phyloP scores from a whole-genome alignment of 2,329 filamentous ascomycete genomes.

The Pseudogymnoascus sp. region DNA sequence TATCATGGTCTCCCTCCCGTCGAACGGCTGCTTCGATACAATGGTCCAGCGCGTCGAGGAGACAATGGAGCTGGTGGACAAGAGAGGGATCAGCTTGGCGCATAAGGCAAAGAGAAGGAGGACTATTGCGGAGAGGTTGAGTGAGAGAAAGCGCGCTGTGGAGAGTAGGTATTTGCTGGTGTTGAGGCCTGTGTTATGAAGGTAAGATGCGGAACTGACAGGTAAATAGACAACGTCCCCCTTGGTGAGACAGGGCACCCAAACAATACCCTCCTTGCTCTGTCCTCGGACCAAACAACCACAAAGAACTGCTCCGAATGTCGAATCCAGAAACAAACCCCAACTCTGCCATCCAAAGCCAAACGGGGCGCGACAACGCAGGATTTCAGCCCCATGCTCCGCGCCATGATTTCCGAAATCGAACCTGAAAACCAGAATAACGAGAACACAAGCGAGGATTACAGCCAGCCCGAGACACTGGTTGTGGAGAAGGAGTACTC shows the following conservation, averaged over 20 bases:
- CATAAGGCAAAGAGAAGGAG: neutral
- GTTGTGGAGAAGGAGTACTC: neutral
- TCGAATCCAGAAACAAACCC: neutral
- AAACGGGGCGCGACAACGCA: neutral
- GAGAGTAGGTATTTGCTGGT: neutral
- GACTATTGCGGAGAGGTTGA: neutral
- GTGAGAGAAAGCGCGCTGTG: neutral
- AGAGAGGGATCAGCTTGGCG: neutral
- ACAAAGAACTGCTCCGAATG: neutral
- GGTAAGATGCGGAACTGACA: neutral
- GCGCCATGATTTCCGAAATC: neutral
- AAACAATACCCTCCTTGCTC: no score
- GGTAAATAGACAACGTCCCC: neutral
- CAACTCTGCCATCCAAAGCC: neutral
- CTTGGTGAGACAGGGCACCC: neutral
- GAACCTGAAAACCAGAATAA: neutral
- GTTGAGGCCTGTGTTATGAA: neutral
- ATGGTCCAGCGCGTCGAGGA: neutral
- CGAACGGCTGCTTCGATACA: neutral
- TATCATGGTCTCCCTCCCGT: neutral
- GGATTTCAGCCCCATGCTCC: neutral
- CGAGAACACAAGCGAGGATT: no score
- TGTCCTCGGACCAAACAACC: neutral
- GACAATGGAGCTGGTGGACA: neutral
- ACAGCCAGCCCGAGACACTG: neutral